Evolutionary conservation across 2,329 filamentous ascomycete genomes (phyloP).

Genomic region (Fonsecaea monophora): DNA sequence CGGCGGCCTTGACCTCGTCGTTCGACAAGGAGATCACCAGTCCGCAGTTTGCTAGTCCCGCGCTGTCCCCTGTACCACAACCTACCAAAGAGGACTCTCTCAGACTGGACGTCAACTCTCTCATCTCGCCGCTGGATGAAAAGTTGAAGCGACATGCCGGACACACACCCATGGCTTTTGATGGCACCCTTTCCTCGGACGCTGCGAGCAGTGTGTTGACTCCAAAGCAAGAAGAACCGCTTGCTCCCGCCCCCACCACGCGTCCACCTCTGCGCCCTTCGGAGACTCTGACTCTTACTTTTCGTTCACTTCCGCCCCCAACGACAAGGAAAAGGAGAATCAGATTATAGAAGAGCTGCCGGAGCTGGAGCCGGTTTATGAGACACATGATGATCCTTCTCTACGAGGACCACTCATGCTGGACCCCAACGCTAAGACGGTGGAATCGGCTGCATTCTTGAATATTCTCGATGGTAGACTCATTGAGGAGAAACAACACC

Average conservation of each 20-base stretch:
- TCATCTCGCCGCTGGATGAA: constrained; percentile 48
- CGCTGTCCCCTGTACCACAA: constrained; percentile 38
- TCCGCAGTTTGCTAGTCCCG: constrained; percentile 47
- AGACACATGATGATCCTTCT: constrained; percentile 52
- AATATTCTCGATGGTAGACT: constrained; percentile 53
- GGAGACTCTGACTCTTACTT: constrained; percentile 52
- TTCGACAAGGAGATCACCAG: constrained; percentile 54
- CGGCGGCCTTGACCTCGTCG: constrained; percentile 51
- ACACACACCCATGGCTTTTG: constrained; percentile 54
- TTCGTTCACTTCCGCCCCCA: constrained; percentile 35
- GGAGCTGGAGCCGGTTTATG: constrained; percentile 28
- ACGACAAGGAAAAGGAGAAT: constrained; percentile 19
- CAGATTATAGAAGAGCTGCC: constrained; percentile 19
- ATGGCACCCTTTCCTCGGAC: constrained; percentile 45
- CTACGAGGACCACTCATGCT: constrained; percentile 54
- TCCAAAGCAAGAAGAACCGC: constrained; percentile 44
- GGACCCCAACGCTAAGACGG: constrained; percentile 50
- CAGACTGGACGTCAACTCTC: constrained; percentile 35
- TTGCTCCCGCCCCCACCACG: constrained; percentile 44
- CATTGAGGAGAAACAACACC: constrained; percentile 47
- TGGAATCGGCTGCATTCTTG: constrained; percentile 48
- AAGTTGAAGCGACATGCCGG: constrained; percentile 52
- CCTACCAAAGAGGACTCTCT: constrained; percentile 42
- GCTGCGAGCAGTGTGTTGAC: constrained; percentile 37
- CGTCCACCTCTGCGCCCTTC: constrained; percentile 44